These are phyloP conservation scores for Lodderomyces oxycetoniae DNA, from an alignment of 1,139 yeast genomes.

Conservation along the genomic window DNA sequence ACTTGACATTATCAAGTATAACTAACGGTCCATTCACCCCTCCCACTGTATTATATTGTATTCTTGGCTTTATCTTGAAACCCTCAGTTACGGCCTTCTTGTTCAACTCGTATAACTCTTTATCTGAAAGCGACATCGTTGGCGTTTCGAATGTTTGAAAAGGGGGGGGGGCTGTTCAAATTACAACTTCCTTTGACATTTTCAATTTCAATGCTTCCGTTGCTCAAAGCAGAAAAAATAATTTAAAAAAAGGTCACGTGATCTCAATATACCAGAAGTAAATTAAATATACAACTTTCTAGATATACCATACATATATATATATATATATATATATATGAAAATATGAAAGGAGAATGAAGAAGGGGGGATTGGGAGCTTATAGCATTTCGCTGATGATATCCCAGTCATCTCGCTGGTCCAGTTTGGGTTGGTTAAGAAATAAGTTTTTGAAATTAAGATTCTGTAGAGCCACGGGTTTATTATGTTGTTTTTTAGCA, in stretches of 20 bases:
- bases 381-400: constrained; percentile 31
- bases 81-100: constrained; percentile 90
- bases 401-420: constrained; percentile 36
- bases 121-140: constrained; percentile 41
- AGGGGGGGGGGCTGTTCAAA: too few species aligned
- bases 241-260: too few species aligned
- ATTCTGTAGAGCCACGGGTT: constrained; percentile 18
- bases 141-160: too few species aligned
- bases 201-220: too few species aligned
- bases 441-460: constrained; percentile 23
- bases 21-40: constrained; percentile 99
- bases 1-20: constrained; percentile 91
- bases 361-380: too few species aligned
- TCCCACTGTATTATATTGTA: constrained; percentile 91
- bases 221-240: too few species aligned
- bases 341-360: not conserved
- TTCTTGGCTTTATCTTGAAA: constrained; percentile 83
- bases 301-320: too few species aligned
- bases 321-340: not conserved
- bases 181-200: too few species aligned
- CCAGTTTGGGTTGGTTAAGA: constrained; percentile 24
- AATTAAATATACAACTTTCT: too few species aligned
- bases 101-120: constrained; percentile 70
- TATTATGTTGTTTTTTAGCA: constrained; percentile 8
- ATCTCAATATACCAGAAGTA: too few species aligned